Base-by-base conservation (phyloP, 352 stramenopile species). In the Phytophthora crassamura region DNA sequence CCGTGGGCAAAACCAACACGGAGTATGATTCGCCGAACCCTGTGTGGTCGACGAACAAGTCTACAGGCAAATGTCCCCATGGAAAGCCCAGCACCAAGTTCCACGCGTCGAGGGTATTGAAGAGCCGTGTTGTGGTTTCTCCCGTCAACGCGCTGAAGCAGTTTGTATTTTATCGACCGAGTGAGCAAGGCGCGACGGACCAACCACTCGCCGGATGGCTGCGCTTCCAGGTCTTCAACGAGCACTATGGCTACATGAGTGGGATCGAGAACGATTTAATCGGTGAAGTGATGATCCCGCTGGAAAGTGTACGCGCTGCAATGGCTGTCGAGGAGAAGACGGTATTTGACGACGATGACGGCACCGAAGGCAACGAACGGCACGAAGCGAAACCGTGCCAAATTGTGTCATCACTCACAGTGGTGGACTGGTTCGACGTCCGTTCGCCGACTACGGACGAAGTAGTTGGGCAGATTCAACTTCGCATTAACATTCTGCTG, bases 1-100 rank as follows among this genome's bases (percentile, higher is more conserved):
- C 83, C 2, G 82, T 96, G 15, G 88, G 88, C 6, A 88, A 86
- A 65, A 96, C 88, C 2, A 96, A 96, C 62, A 96, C 88, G 0
- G 88, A 96, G 59, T 96, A 96, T 38, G 84, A 93, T 33, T 81
- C 74, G 5, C 59, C 71, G 3, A 68, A 86, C 50, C 88, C 88
- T 0, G 74, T 91, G 8, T 96, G 83, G 72, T 93, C 84, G 9
- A 80, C 75, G 14, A 95, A 95, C 69, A 86, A 87, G 49, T 74
- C 67, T 30, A 61, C 70, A 7, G 12, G 30, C 7, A 88, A 81
- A 47, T 95, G 87, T 47, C 77, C 82, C 9, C 86, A 95, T 50
- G 76, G 73, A 15, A 89, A 87, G 33, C 85, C 87, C 2, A 86
- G 67, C 38, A 83, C 69, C 2, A 92, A 91, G 45, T 74, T 78